Conservation (phyloP, 2,329 filamentous ascomycete species). For the Penicillium sp. region DNA sequence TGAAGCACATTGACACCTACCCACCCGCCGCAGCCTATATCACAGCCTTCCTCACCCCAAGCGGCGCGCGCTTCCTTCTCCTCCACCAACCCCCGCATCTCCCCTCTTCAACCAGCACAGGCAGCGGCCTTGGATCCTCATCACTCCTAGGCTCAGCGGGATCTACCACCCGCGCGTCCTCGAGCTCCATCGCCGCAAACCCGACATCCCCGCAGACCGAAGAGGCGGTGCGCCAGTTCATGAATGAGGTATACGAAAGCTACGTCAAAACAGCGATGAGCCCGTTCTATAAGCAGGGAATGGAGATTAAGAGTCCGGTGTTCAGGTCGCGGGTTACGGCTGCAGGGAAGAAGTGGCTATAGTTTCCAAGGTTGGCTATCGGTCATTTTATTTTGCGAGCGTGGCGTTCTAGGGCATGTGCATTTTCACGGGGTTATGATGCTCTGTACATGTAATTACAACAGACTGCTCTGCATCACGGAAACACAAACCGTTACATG, state of each 20-base stretch:
- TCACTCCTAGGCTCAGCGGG: constrained; percentile 32
- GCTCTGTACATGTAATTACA: constrained; percentile 1
- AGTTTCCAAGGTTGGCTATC: constrained; percentile 30
- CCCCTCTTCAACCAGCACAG: constrained; percentile 33
- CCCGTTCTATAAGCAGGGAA: constrained; percentile 85
- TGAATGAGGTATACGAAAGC: constrained; percentile 90
- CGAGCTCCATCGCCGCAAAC: constrained; percentile 74
- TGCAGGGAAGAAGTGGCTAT: constrained; percentile 90
- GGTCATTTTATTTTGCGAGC: constrained; percentile 15
- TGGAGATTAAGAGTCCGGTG: constrained; percentile 78
- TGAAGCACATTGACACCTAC: constrained; percentile 95
- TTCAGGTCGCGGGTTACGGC: constrained; percentile 78
- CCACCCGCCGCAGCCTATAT: constrained; percentile 80
- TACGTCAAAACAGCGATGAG: constrained; percentile 98
- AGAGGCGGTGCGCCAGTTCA: constrained; percentile 92
- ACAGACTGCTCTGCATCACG: background rate
- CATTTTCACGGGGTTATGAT: constrained; percentile 2
- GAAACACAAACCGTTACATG: too few species aligned
- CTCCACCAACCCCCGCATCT: constrained; percentile 71
- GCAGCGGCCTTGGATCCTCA: constrained; percentile 25
- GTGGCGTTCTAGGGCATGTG: constrained; percentile 22
- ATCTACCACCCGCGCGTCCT: constrained; percentile 46
- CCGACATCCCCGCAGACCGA: constrained; percentile 87
- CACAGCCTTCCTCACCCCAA: constrained; percentile 88
- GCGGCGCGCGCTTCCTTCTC: constrained; percentile 89